Evolutionary conservation across 164 flowering plant species (phyloP).

Genomic region (Sedum album): DNA sequence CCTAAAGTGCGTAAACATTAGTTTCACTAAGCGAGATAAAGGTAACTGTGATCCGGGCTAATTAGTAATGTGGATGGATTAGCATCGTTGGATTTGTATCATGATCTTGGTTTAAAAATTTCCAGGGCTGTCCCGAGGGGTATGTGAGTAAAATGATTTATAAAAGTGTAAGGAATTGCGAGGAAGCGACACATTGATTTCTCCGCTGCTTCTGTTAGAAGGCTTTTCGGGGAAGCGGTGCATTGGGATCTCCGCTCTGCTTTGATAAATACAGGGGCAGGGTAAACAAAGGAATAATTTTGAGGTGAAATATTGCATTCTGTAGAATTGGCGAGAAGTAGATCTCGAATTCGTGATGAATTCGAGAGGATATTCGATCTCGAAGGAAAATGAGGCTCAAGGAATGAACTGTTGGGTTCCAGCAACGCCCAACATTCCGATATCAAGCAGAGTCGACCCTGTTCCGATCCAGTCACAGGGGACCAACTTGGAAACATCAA

Average conservation of each 20-base stretch:
- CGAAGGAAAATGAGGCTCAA: slow-evolving; percentile 15
- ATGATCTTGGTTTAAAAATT: no score
- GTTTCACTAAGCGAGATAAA: no score
- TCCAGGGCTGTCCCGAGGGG: no score
- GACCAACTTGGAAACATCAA: slow-evolving; percentile 11
- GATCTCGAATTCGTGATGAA: slow-evolving; percentile 13
- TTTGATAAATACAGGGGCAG: background rate
- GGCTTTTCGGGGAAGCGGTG: background rate
- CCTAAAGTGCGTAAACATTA: no score
- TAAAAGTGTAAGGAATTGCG: background rate
- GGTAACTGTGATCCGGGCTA: no score
- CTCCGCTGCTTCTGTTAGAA: background rate
- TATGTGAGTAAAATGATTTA: no score
- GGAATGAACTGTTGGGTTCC: slow-evolving; percentile 21
- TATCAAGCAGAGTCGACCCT: slow-evolving; percentile 14
- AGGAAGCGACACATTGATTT: background rate
- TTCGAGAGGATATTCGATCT: slow-evolving; percentile 16
- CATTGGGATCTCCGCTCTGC: background rate
- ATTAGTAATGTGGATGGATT: no score
- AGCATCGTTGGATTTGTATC: no score
- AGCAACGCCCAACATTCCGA: slow-evolving; percentile 23
- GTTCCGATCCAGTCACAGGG: slow-evolving; percentile 11
- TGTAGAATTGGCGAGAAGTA: background rate
- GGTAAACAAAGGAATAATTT: background rate
- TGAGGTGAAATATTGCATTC: background rate